phyloP scores from a whole-genome alignment of 2,329 filamentous ascomycete species.

The Aureobasidium leucospermi region DNA sequence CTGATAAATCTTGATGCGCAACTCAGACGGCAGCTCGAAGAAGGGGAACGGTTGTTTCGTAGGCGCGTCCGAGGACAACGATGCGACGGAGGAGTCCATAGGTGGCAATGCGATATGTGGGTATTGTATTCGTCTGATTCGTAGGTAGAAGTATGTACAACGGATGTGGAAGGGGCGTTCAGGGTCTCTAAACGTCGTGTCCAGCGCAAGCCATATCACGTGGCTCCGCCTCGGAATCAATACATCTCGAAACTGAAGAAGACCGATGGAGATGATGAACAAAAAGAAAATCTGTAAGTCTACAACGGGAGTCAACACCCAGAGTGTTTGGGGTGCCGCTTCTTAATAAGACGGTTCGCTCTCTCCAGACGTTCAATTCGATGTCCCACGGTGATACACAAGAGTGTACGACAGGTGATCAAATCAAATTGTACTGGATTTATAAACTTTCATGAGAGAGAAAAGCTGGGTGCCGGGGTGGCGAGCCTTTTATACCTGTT shows the following conservation, averaged over 20 bases:
- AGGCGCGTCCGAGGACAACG: background rate
- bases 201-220: slow-evolving; percentile 4
- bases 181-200: background rate
- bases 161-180: background rate
- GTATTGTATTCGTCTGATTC: background rate
- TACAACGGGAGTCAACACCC: slow-evolving; percentile 5
- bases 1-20: slow-evolving; percentile 62
- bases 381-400: slow-evolving; percentile 4
- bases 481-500: background rate
- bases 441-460: slow-evolving; percentile 2
- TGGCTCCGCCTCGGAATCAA: slow-evolving; percentile 3
- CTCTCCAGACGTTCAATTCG: slow-evolving; percentile 7
- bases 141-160: slow-evolving; percentile 6
- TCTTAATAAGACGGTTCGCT: slow-evolving; percentile 2
- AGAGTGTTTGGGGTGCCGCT: background rate
- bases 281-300: background rate
- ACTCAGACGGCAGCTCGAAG: slow-evolving; percentile 59
- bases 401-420: background rate
- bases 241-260: background rate
- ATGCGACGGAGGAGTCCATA: slow-evolving; percentile 5
- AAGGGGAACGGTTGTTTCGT: slow-evolving; percentile 50
- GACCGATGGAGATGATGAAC: background rate
- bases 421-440: background rate
- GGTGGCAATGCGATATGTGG: background rate
- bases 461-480: background rate